phyloP scores from a whole-genome alignment of 495 filamentous ascomycete genomes.

The Aspergillus wentii region DNA sequence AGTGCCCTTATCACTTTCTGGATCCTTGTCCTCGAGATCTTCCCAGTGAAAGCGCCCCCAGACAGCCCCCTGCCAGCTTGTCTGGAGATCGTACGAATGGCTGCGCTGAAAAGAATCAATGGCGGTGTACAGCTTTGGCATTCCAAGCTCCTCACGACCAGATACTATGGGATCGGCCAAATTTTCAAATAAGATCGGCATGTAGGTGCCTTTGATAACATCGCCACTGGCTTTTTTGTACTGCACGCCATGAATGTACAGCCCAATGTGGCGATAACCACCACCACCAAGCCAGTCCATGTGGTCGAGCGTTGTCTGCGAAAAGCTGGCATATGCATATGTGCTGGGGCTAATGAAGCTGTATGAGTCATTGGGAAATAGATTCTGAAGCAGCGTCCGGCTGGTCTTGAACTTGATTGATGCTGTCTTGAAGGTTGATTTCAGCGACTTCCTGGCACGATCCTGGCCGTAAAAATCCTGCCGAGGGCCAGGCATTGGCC shows the following conservation, averaged over 20 bases:
- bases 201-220: slow-evolving; percentile 42
- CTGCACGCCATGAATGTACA: slow-evolving; percentile 55
- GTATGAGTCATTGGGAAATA: slow-evolving; percentile 41
- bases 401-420: slow-evolving; percentile 55
- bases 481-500: slow-evolving; percentile 50
- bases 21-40: slow-evolving; percentile 30
- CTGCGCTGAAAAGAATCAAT: slow-evolving; percentile 37
- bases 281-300: slow-evolving; percentile 53
- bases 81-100: slow-evolving; percentile 32
- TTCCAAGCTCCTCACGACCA: slow-evolving; percentile 51
- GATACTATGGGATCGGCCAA: slow-evolving; percentile 49
- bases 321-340: slow-evolving; percentile 46
- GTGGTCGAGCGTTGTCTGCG: slow-evolving; percentile 39
- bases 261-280: slow-evolving; percentile 50
- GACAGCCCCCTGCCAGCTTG: slow-evolving; percentile 42
- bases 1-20: slow-evolving; percentile 17
- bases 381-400: slow-evolving; percentile 50
- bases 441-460: slow-evolving; percentile 13
- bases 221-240: slow-evolving; percentile 47
- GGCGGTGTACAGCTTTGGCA: slow-evolving; percentile 49
- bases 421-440: slow-evolving; percentile 45
- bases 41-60: slow-evolving; percentile 39
- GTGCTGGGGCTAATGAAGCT: slow-evolving; percentile 44
- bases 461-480: slow-evolving; percentile 31
- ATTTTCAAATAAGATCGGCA: slow-evolving; percentile 51